phyloP scores from a whole-genome alignment of 2,329 filamentous ascomycete genomes.

The Sarocladium brachiariae region DNA sequence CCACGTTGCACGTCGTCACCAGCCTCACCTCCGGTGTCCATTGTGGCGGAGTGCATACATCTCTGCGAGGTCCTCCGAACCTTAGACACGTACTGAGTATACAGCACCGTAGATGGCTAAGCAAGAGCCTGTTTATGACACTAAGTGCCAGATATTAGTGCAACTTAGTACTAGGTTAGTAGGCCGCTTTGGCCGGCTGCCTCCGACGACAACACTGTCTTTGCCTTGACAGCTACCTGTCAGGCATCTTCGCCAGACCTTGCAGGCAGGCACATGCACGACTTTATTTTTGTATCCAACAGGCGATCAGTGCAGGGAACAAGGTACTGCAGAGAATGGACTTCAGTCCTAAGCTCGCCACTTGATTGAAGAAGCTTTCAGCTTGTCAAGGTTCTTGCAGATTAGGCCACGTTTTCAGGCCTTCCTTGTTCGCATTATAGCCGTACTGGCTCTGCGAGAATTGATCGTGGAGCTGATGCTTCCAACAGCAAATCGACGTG shows the following conservation, averaged over 20 bases:
- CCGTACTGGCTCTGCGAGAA: too few species aligned
- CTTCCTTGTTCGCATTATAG: too few species aligned
- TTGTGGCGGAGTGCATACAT: slow-evolving; percentile 9
- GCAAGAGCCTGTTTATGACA: too few species aligned
- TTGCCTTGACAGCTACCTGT: too few species aligned
- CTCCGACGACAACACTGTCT: neutral
- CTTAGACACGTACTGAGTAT: too few species aligned
- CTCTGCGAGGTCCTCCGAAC: too few species aligned
- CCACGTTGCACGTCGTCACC: slow-evolving; percentile 2
- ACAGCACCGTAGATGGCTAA: too few species aligned
- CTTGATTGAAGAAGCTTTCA: slow-evolving; percentile 1
- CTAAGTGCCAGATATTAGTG: slow-evolving; percentile 3
- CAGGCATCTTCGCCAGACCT: neutral
- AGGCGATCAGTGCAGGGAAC: neutral
- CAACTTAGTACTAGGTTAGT: neutral
- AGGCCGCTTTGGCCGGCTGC: neutral
- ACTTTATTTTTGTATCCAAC: slow-evolving; percentile 1
- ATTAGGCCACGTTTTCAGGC: too few species aligned
- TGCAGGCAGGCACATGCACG: neutral
- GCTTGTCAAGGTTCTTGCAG: slow-evolving; percentile 4
- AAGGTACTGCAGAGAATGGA: neutral
- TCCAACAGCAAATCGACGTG: neutral
- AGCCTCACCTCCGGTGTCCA: slow-evolving; percentile 2
- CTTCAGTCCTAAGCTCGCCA: neutral
- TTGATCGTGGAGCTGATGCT: neutral